Evolutionary conservation across 148 eudicot species (phyloP).

Genomic region (Talinum fruticosum): DNA sequence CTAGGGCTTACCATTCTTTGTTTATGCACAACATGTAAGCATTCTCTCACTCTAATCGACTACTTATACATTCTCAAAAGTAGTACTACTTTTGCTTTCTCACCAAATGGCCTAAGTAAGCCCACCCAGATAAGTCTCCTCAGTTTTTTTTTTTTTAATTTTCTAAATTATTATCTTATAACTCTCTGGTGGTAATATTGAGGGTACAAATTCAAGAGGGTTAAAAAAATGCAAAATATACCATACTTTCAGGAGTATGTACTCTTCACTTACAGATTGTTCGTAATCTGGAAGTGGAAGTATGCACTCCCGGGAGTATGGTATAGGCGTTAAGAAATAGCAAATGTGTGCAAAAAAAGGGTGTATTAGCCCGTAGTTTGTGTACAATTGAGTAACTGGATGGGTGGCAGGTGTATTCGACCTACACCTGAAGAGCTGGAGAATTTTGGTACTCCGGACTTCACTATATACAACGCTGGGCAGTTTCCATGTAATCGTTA

Average conservation of each 20-base stretch:
- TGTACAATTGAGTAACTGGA: conserved; percentile 42
- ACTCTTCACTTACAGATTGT: too few species aligned
- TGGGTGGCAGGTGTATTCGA: conserved; percentile 83
- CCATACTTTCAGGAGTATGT: too few species aligned
- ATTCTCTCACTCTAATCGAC: not conserved
- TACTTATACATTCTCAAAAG: not conserved
- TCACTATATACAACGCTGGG: conserved; percentile 86
- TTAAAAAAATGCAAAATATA: not conserved
- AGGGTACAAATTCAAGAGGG: not conserved
- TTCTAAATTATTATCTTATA: too few species aligned
- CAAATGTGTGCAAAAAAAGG: conserved; percentile 8
- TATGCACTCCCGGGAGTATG: too few species aligned
- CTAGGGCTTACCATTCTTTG: conserved; percentile 90
- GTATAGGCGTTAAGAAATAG: too few species aligned
- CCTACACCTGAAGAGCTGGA: conserved; percentile 79
- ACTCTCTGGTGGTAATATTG: not conserved
- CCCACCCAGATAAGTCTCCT: conserved; percentile 34
- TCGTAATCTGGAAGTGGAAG: too few species aligned
- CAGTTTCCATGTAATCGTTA: conserved; percentile 81
- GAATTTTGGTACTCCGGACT: conserved; percentile 75
- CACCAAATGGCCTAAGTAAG: conserved; percentile 12
- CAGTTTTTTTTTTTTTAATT: not conserved
- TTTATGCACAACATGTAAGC: conserved; percentile 98
- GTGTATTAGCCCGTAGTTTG: conserved; percentile 18
- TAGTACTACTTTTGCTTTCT: not conserved